Evolutionary conservation across 108 stramenopile species (phyloP).

Genomic region (Tribonema minus): DNA sequence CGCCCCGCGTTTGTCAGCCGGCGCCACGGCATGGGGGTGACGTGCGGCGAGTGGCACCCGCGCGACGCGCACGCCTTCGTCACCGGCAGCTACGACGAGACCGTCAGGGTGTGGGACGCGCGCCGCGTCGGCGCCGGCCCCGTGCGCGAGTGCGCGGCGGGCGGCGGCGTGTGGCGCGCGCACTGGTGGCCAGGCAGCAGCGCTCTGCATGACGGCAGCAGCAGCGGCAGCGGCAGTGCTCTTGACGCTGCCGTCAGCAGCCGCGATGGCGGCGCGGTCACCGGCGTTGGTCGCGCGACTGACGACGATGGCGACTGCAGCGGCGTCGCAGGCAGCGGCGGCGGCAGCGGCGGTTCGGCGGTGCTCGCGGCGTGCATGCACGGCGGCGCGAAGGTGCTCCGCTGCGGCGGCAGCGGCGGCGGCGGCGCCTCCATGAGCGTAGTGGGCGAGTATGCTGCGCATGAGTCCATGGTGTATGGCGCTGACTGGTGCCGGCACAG

Average conservation of each 20-base stretch:
- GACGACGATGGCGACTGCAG: neutral
- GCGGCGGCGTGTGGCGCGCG: constrained; percentile 38
- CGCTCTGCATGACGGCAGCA: neutral
- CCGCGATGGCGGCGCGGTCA: constrained; percentile 27
- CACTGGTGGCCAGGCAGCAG: constrained; percentile 27
- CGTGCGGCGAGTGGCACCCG: constrained; percentile 40
- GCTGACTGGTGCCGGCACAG: constrained; percentile 33
- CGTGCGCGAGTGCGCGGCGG: constrained; percentile 1
- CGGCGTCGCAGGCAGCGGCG: neutral
- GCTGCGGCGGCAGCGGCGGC: neutral
- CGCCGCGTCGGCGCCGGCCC: neutral
- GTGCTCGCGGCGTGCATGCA: constrained; percentile 49
- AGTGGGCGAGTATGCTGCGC: constrained; percentile 8
- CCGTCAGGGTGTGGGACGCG: constrained; percentile 33
- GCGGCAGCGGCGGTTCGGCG: neutral
- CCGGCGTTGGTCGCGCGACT: neutral
- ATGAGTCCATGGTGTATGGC: constrained; percentile 47
- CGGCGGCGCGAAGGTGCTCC: constrained; percentile 28
- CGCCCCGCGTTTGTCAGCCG: constrained; percentile 21
- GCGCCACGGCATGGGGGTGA: constrained; percentile 25
- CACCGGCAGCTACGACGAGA: constrained; percentile 43
- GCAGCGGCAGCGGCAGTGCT: neutral
- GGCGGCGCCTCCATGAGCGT: neutral
- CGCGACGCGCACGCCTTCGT: constrained; percentile 9
- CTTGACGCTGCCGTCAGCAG: constrained; percentile 37